These are phyloP conservation scores for Globisporangium alternatum DNA, from an alignment of 352 stramenopile species.

Conservation along the genomic window DNA sequence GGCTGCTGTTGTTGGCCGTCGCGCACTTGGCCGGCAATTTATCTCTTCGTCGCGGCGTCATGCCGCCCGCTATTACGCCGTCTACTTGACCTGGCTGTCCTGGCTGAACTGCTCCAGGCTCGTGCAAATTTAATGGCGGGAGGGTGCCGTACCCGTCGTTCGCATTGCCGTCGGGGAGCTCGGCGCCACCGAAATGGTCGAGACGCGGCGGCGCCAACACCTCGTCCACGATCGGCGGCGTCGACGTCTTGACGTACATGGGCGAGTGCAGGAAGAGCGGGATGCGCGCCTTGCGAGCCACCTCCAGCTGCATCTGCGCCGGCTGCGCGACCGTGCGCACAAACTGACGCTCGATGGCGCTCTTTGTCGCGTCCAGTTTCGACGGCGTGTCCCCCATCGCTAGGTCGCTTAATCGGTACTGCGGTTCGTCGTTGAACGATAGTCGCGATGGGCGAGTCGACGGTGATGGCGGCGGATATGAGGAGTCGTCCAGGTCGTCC, in stretches of 20 bases:
- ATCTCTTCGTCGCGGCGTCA: conserved; percentile 33
- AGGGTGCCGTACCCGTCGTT: conserved; percentile 11
- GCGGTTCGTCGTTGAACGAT: conserved; percentile 9
- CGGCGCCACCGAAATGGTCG: conserved; percentile 21
- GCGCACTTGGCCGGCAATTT: conserved; percentile 49
- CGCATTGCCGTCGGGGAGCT: conserved; percentile 17
- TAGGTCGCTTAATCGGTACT: conserved; percentile 12
- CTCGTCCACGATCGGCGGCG: conserved; percentile 52
- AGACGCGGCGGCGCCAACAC: conserved; percentile 11
- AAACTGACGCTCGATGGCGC: conserved; percentile 64
- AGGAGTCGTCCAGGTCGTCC: conserved; percentile 24
- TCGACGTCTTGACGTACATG: conserved; percentile 82
- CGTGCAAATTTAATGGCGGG: conserved; percentile 1
- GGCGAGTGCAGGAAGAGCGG: conserved; percentile 83
- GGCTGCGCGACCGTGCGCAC: conserved; percentile 63
- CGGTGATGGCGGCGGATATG: conserved; percentile 17
- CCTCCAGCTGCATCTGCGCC: conserved; percentile 85
- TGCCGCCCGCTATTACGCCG: conserved; percentile 18
- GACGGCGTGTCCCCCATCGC: conserved; percentile 21
- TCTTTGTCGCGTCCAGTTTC: conserved; percentile 56
- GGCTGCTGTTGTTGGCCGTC: conserved; percentile 71
- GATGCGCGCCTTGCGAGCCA: conserved; percentile 78
- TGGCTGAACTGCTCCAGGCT: conserved; percentile 4
- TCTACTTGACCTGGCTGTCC: conserved; percentile 4
- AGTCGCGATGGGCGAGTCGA: conserved; percentile 3